phyloP scores from a whole-genome alignment of 768 basidiomycete species.

The Tephrocybe sp. region DNA sequence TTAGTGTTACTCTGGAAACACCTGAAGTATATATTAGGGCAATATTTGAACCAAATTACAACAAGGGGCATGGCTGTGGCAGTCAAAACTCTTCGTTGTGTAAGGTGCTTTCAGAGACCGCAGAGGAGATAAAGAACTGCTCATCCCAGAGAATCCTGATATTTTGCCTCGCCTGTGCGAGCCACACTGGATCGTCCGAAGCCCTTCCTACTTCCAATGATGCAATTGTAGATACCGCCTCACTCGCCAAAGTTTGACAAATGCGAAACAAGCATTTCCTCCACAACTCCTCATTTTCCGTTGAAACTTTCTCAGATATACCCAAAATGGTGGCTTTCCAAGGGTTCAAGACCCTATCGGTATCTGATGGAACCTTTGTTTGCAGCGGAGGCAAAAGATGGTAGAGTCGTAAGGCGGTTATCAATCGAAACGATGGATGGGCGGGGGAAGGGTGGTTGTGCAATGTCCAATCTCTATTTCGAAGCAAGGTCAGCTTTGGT shows the following conservation, averaged over 20 bases:
- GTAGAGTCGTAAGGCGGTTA: conserved; percentile 69
- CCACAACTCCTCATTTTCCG: conserved; percentile 51
- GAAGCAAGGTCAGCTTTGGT: conserved; percentile 1
- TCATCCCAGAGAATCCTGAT: conserved; percentile 63
- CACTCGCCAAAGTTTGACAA: conserved; percentile 21
- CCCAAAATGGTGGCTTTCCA: conserved; percentile 61
- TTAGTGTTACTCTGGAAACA: too few species aligned
- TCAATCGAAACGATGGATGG: conserved; percentile 79
- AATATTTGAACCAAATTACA: too few species aligned
- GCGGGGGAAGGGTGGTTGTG: conserved; percentile 59
- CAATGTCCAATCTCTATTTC: conserved; percentile 82
- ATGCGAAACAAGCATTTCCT: conserved; percentile 33
- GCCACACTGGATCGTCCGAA: conserved; percentile 6
- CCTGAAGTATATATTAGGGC: too few species aligned
- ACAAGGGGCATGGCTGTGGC: too few species aligned
- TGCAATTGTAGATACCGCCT: conserved; percentile 13
- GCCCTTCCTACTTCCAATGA: background rate
- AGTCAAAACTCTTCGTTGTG: conserved; percentile 46
- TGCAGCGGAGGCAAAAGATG: conserved; percentile 38
- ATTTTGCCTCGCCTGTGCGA: conserved; percentile 22
- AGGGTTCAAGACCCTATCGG: conserved; percentile 32
- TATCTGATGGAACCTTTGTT: conserved; percentile 17
- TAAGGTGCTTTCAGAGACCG: conserved; percentile 44
- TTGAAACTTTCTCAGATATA: conserved; percentile 42
- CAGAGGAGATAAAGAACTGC: conserved; percentile 50